Evolutionary conservation across 495 filamentous ascomycete genomes (phyloP).

Genomic region (Lichenothelia convexa): DNA sequence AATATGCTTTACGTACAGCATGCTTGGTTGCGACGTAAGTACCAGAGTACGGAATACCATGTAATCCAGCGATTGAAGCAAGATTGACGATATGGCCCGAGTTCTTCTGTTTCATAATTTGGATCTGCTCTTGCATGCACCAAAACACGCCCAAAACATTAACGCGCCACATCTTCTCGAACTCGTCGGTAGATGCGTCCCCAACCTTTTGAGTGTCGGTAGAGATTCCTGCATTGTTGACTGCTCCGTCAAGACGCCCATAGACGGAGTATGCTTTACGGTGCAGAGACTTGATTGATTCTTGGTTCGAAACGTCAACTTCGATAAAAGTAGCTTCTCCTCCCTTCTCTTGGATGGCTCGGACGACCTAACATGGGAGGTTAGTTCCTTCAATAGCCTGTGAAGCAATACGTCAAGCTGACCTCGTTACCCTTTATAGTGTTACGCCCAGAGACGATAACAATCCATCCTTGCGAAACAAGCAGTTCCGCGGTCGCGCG

Average conservation of each 20-base stretch:
- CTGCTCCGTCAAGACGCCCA: background rate
- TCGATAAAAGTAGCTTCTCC: background rate
- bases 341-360: background rate
- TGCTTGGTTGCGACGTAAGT: background rate
- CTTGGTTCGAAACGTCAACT: background rate
- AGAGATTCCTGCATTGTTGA: background rate
- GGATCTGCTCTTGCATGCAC: background rate
- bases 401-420: background rate
- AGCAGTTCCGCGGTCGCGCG: background rate
- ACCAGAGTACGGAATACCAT: background rate
- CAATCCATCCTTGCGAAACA: background rate
- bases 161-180: background rate
- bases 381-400: background rate
- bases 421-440: background rate
- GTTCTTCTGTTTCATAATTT: background rate
- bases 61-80: background rate
- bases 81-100: background rate
- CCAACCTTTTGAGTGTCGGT: background rate
- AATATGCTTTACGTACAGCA: background rate
- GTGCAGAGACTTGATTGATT: background rate
- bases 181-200: background rate
- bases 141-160: background rate
- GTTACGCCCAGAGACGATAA: background rate
- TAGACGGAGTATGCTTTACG: background rate
- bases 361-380: background rate